phyloP scores from a whole-genome alignment of 495 filamentous ascomycete species.

The Aspergillus carlsbadensis region DNA sequence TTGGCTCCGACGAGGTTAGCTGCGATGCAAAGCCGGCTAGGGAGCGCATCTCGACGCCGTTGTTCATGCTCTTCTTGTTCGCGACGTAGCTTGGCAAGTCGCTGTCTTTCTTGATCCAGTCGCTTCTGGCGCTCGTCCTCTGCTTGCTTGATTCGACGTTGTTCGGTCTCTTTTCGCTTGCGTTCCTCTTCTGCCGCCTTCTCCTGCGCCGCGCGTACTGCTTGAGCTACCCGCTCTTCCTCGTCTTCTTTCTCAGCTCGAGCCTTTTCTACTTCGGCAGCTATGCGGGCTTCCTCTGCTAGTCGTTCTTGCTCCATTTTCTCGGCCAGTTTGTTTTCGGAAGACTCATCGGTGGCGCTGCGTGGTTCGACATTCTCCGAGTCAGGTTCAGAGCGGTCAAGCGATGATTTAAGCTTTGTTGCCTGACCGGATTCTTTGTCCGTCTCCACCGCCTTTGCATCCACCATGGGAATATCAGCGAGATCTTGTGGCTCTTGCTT shows the following conservation, averaged over 20 bases:
- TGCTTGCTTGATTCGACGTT: slow-evolving; percentile 49
- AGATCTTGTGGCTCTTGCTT: slow-evolving; percentile 27
- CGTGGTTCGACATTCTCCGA: slow-evolving; percentile 33
- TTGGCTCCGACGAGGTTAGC: slow-evolving; percentile 51
- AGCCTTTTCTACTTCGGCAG: slow-evolving; percentile 47
- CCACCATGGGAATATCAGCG: slow-evolving; percentile 32
- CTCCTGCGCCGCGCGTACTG: slow-evolving; percentile 45
- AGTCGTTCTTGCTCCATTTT: slow-evolving; percentile 20
- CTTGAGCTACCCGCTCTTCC: slow-evolving; percentile 41
- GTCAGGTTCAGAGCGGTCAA: slow-evolving; percentile 39
- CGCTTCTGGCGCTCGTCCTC: slow-evolving; percentile 55
- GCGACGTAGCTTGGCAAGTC: slow-evolving; percentile 45
- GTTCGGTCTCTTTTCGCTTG: slow-evolving; percentile 51
- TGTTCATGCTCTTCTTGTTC: slow-evolving; percentile 56
- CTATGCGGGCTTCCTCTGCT: slow-evolving; percentile 39
- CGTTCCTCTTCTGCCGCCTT: slow-evolving; percentile 54
- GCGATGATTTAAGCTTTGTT: slow-evolving; percentile 24
- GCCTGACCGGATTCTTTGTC: slow-evolving; percentile 43
- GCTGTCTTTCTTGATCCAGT: slow-evolving; percentile 57
- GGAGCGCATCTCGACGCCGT: slow-evolving; percentile 57
- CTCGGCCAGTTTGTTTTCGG: slow-evolving; percentile 30
- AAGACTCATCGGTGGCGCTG: slow-evolving; percentile 23
- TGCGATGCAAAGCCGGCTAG: slow-evolving; percentile 47
- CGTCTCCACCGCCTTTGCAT: slow-evolving; percentile 31
- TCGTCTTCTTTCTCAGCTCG: slow-evolving; percentile 44